phyloP scores from a whole-genome alignment of 495 filamentous ascomycete genomes.

The Aspergillus indologenus region DNA sequence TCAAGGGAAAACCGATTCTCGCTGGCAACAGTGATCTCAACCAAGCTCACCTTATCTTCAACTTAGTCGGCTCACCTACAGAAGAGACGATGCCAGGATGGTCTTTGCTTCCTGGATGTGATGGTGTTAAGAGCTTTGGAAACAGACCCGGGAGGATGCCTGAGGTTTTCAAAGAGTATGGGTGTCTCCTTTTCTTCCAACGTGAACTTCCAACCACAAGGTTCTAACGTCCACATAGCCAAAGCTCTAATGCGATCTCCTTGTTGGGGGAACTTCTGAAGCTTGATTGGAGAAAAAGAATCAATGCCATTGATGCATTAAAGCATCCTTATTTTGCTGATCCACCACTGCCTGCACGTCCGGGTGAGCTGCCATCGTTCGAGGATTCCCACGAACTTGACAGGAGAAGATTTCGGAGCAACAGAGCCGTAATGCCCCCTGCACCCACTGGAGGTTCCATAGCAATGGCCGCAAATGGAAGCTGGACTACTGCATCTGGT shows the following conservation, averaged over 20 bases:
- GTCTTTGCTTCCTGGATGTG: constrained; percentile 74
- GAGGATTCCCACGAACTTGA: constrained; percentile 96
- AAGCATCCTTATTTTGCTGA: constrained; percentile 88
- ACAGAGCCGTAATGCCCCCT: constrained; percentile 75
- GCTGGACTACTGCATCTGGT: constrained; percentile 44
- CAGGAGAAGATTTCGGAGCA: constrained; percentile 77
- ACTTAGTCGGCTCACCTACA: constrained; percentile 86
- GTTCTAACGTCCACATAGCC: constrained; percentile 23
- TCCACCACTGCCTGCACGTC: constrained; percentile 71
- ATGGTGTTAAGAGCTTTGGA: constrained; percentile 65
- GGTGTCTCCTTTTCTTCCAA: not conserved
- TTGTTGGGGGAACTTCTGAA: constrained; percentile 78
- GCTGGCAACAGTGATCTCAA: constrained; percentile 84
- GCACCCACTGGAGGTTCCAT: constrained; percentile 87
- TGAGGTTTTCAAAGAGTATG: constrained; percentile 67
- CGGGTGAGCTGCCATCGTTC: constrained; percentile 80
- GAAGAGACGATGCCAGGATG: constrained; percentile 94
- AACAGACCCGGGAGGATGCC: constrained; percentile 62
- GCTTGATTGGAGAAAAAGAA: constrained; percentile 81
- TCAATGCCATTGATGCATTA: constrained; percentile 93
- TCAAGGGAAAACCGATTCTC: constrained; percentile 88
- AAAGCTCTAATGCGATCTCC: constrained; percentile 64
- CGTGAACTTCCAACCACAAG: not conserved
- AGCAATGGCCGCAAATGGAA: constrained; percentile 67
- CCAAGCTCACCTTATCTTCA: constrained; percentile 88